Percentiles rank a stretch among this genome's conserved stretches.
phyloP scores from a whole-genome alignment of 2,329 filamentous ascomycete species.

The Pseudocercospora fuligena region DNA sequence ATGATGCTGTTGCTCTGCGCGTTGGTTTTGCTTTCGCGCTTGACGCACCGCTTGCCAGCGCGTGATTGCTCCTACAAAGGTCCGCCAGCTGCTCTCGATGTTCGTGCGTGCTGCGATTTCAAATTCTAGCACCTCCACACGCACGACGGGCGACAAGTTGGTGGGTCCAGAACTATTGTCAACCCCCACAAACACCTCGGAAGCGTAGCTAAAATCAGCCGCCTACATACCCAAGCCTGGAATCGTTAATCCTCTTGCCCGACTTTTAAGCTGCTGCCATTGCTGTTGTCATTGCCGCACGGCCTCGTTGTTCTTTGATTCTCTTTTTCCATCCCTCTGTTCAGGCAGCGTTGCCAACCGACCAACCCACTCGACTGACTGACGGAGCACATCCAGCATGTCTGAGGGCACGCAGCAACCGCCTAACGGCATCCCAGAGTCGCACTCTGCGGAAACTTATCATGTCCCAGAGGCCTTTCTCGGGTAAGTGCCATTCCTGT shows the following conservation, averaged over 20 bases:
- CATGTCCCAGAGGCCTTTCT: slow-evolving; percentile 43
- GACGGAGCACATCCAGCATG: slow-evolving; percentile 23
- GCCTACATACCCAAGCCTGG: slow-evolving; percentile 18
- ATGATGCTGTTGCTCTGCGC: slow-evolving; percentile 13
- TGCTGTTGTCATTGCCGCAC: slow-evolving; percentile 8
- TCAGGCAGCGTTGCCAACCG: not conserved
- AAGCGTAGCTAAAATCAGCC: not conserved
- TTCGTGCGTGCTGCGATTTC: not conserved
- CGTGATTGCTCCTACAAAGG: not conserved
- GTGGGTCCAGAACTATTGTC: slow-evolving; percentile 18
- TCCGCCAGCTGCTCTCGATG: not conserved
- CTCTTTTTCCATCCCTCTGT: not conserved
- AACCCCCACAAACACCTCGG: not conserved
- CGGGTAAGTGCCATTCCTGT: slow-evolving; percentile 42
- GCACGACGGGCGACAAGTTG: not conserved
- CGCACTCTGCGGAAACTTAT: slow-evolving; percentile 35
- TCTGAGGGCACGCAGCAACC: slow-evolving; percentile 31
- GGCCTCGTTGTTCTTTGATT: slow-evolving; percentile 4
- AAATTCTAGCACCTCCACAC: not conserved
- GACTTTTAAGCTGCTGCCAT: slow-evolving; percentile 16
- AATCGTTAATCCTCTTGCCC: slow-evolving; percentile 17
- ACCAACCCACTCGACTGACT: not conserved
- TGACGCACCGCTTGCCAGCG: slow-evolving; percentile 14
- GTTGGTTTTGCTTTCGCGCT: slow-evolving; percentile 13
- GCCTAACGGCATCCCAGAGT: slow-evolving; percentile 34